Evolutionary conservation across 129 eudicot species (phyloP), one percentile per base, ranked within the genome.

Genomic region (Helianthus tuberosus): DNA sequence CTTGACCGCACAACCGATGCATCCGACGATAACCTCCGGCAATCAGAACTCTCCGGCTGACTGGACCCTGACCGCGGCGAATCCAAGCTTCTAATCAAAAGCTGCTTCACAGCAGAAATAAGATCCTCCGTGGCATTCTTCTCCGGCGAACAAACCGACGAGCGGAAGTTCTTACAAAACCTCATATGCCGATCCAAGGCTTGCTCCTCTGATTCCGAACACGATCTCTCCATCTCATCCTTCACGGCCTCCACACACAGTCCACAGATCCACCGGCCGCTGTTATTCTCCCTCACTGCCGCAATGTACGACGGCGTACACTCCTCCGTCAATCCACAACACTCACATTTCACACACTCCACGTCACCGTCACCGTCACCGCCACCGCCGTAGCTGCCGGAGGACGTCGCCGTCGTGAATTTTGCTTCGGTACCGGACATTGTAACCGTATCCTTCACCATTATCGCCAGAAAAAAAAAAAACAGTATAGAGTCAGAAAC

Each of bases 261-360:
- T 9, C 89, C 93, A 67, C 93, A 87, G 3, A 87, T 80, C 93
- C 93, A 87, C 12, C 75, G 77, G 1, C 93, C 93, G 1, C 73
- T 65, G 29, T 76, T 76, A 11, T 76, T 69, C 69, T 80, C 72
- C 23, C 79, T 72, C 54, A 84, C 80, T 46, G 72, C 49, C 43
- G 69, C 73, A 6, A 87, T 87, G 15, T 87, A 87, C 25, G 84
- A 60, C 68, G 39, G 66, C 54, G 93, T 87, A 67, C 89, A 87
- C 74, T 87, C 93, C 58, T 87, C 93, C 6, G 82, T 84, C 67
- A 87, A 49, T 0, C 85, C 82, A 29, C 93, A 87, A 35, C 93
- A 87, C 11, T 87, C 87, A 74, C 98, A 93, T 77, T 68, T 88
- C n/a, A 74, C 92, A 3, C 66, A 74, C 62, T 81, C 84, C 5